These are phyloP conservation scores for Earliella scabrosa DNA, from an alignment of 1,284 basidiomycete species.

Conservation along the genomic window DNA sequence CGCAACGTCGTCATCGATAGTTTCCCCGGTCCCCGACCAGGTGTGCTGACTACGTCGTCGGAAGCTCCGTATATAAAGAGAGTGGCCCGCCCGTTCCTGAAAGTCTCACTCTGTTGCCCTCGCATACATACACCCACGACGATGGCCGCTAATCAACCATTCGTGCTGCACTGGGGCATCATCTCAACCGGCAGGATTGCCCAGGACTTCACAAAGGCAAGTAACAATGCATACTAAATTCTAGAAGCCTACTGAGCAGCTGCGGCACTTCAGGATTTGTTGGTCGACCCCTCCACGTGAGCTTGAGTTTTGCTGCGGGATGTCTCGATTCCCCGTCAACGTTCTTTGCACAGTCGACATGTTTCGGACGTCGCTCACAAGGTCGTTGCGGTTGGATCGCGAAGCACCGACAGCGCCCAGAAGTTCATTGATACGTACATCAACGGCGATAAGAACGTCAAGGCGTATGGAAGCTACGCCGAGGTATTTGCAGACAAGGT, in stretches of 20 bases:
- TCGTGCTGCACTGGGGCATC: conserved; percentile 59
- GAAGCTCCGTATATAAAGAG: too few species aligned
- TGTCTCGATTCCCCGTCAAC: too few species aligned
- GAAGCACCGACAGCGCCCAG: conserved; percentile 69
- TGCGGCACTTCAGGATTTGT: conserved; percentile 43
- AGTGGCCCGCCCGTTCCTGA: too few species aligned
- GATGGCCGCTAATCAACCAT: conserved; percentile 16
- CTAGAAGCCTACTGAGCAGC: background rate
- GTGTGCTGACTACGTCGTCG: too few species aligned
- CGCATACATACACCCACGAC: too few species aligned
- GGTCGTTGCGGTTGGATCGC: conserved; percentile 82
- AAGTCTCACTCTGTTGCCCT: too few species aligned
- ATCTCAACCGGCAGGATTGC: conserved; percentile 57
- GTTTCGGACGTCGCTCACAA: conserved; percentile 77
- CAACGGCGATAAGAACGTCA: conserved; percentile 55
- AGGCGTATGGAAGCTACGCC: conserved; percentile 79
- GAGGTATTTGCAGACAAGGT: conserved; percentile 78
- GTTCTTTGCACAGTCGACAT: conserved; percentile 11
- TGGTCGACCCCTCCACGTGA: conserved; percentile 54
- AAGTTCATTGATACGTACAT: conserved; percentile 67
- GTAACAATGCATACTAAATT: background rate
- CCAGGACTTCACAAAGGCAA: conserved; percentile 47
- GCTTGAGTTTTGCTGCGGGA: conserved; percentile 21
- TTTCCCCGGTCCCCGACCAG: too few species aligned
- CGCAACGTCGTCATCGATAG: conserved; percentile 19